Evolutionary conservation across 768 basidiomycete genomes (phyloP), one percentile per base, ranked within the genome.

Genomic region (Astraeus odoratus): DNA sequence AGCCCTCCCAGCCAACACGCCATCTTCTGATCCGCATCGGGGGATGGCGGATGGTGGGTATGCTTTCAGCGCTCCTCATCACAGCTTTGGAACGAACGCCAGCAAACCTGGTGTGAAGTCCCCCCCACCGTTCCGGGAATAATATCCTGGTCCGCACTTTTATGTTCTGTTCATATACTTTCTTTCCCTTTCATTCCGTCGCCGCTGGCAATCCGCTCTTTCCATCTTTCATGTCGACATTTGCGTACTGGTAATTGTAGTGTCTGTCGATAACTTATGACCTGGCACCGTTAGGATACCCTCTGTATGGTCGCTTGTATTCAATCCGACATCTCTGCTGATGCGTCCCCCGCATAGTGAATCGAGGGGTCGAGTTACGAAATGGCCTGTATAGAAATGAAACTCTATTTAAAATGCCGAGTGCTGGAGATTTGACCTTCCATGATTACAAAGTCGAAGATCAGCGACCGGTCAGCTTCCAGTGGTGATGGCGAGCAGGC

Each of bases 11-110:
- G 53, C 61, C 12, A 40, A 23, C 18, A 45, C 43, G 0, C 42
- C 44, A 8, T 34, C 44, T 25, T 47, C 43, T 0, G 48, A 3
- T 25, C 49, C 46, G 1, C 52, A 46, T 23, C 52, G 49, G 5
- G 41, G 23, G 16, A 48, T 18, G n/a, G 44, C 52, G 4, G 20
- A 42, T 5, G 57, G 44, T n/a, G 51, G 48, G 6, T 63, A 65
- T 18, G 46, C 61, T 10, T 65, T 60, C 46, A 30, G 40, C 26
- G 37, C 57, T 2, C 56, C 58, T 13, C 55, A 50, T 10, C 53
- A 60, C 42, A 56, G 60, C 25, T 65, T 56, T 41, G 40, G 48
- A 38, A 44, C 19, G 18, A 15, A 5, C 9, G 13, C 8, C 3
- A 50, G 51, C 20, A 44, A 52, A 18, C 23, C 42, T 22, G 39